Evolutionary conservation across 139 green algal species (phyloP).

Genomic region (Penium margaritaceum): DNA sequence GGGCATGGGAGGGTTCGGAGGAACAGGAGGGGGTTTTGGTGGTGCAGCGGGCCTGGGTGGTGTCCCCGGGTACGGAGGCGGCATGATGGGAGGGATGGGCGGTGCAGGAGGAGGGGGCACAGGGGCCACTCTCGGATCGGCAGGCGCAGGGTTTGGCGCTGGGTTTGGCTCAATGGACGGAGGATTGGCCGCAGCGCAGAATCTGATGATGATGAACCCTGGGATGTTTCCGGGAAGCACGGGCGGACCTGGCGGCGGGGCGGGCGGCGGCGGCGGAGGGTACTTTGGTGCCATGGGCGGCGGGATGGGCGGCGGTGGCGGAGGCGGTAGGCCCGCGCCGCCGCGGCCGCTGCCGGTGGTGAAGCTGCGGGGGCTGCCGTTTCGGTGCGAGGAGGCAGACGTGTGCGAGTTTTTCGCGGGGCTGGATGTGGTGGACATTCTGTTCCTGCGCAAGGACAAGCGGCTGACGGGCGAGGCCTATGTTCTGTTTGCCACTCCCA

Average conservation of each 20-base stretch:
- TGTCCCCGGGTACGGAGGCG: too few relatives aligned
- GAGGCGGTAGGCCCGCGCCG: background rate
- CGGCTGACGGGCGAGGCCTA: constrained; percentile 46
- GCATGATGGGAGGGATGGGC: too few relatives aligned
- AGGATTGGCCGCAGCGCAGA: too few relatives aligned
- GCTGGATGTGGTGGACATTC: constrained; percentile 44
- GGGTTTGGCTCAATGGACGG: too few relatives aligned
- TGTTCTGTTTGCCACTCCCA: constrained; percentile 29
- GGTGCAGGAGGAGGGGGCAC: too few relatives aligned
- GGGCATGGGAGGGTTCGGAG: too few relatives aligned
- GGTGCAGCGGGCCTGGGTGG: too few relatives aligned
- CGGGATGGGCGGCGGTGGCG: constrained; percentile 8
- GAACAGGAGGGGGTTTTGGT: too few relatives aligned
- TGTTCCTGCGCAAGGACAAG: constrained; percentile 24
- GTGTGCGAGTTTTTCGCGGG: constrained; percentile 46
- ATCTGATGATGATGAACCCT: too few relatives aligned
- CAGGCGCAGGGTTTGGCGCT: too few relatives aligned
- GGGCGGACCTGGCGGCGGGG: background rate
- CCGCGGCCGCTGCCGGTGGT: constrained; percentile 39
- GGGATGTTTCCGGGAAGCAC: too few relatives aligned
- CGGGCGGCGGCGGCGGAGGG: background rate
- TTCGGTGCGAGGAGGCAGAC: constrained; percentile 32
- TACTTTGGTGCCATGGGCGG: background rate
- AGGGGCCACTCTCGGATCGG: too few relatives aligned
- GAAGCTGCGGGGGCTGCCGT: constrained; percentile 47